Conservation (phyloP, 345 rosid species). For the Populus davidiana region DNA sequence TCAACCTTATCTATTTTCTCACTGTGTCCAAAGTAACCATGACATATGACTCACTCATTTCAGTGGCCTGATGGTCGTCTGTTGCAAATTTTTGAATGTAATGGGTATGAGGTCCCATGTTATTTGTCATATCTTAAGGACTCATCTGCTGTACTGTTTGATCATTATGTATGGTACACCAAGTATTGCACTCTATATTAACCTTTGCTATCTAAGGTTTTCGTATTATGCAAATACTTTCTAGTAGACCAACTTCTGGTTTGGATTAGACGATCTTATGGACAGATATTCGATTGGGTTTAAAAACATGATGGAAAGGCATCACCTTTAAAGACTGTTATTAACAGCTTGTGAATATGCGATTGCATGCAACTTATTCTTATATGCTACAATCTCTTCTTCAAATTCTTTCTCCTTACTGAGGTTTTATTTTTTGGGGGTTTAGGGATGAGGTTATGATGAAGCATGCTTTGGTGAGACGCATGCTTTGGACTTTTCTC, state of each 20-base stretch:
- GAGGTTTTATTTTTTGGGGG: too few relatives aligned
- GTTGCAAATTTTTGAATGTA: background rate
- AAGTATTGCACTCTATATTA: background rate
- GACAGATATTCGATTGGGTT: background rate
- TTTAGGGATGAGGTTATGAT: too few relatives aligned
- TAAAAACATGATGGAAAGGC: background rate
- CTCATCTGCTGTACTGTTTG: background rate
- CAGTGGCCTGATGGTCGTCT: background rate
- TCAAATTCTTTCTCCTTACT: background rate
- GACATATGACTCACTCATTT: background rate
- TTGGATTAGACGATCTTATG: background rate
- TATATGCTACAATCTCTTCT: background rate
- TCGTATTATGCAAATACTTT: background rate
- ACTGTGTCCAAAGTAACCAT: too few relatives aligned
- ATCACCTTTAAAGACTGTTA: background rate
- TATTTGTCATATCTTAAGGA: background rate
- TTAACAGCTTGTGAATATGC: background rate
- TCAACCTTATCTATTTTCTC: too few relatives aligned
- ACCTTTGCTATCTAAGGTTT: background rate
- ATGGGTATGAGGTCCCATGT: background rate
- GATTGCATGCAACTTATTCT: background rate
- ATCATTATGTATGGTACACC: background rate
- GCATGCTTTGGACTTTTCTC: background rate
- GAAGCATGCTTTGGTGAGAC: too few relatives aligned
- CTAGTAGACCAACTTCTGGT: background rate